phyloP scores from a whole-genome alignment of 257 asterid genomes.

The Schizonepeta tenuifolia region DNA sequence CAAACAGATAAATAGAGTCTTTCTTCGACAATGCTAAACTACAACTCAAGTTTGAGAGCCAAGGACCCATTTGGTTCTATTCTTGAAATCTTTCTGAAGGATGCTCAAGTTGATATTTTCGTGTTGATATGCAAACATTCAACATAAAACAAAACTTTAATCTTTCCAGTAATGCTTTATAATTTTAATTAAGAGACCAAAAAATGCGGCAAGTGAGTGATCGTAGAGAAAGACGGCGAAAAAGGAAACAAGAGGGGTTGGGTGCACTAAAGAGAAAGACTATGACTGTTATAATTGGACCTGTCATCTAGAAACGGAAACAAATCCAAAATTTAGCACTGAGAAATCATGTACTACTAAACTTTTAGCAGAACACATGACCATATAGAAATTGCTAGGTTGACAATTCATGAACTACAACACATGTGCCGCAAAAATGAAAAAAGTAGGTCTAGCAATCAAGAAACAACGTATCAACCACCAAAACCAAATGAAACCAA shows the following conservation, averaged over 20 bases:
- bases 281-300: neutral
- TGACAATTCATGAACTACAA: neutral
- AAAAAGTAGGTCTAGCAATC: slow-evolving; percentile 3
- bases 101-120: no score
- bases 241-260: neutral
- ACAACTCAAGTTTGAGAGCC: neutral
- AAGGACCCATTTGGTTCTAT: slow-evolving; percentile 1
- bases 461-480: neutral
- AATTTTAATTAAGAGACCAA: neutral
- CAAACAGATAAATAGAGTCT: neutral
- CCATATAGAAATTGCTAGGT: neutral
- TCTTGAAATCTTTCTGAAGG: neutral
- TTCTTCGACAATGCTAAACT: neutral
- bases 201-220: neutral
- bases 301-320: neutral
- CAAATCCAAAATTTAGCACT: neutral
- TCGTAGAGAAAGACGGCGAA: neutral
- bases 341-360: neutral
- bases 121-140: no score
- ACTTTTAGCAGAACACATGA: slow-evolving; percentile 11
- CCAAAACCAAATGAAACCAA: slow-evolving; percentile 2
- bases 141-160: no score
- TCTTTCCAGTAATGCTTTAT: neutral
- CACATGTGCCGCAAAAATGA: neutral
- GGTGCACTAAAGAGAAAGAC: neutral